Conservation (phyloP, 495 filamentous ascomycete genomes). For the Gamarada debralockiae region DNA sequence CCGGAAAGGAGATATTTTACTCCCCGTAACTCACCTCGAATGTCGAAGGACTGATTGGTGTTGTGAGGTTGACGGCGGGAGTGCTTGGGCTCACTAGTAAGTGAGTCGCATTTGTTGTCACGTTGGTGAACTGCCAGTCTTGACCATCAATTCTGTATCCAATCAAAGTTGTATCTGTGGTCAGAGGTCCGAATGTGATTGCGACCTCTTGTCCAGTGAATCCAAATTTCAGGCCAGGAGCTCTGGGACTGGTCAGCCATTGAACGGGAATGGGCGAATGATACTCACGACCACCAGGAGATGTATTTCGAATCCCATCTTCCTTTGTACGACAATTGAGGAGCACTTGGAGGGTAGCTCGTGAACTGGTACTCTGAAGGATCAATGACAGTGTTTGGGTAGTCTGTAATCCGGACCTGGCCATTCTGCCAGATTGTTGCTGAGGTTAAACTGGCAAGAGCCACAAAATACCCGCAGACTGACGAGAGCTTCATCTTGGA, state of each 20-base stretch:
- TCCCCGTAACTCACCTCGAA: too few relatives aligned
- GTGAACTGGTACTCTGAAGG: constrained; percentile 32
- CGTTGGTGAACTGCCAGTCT: constrained; percentile 66
- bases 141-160: constrained; percentile 59
- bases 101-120: constrained; percentile 57
- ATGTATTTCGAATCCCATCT: constrained; percentile 64
- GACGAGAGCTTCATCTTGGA: constrained; percentile 17
- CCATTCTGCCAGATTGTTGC: constrained; percentile 62
- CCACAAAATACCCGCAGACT: not conserved
- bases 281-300: constrained; percentile 59
- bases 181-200: constrained; percentile 57
- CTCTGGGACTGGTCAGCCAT: constrained; percentile 26
- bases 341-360: constrained; percentile 50
- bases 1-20: too few relatives aligned
- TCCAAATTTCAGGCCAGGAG: constrained; percentile 59
- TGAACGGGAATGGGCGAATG: not conserved
- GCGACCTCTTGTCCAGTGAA: constrained; percentile 63
- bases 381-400: constrained; percentile 44
- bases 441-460: constrained; percentile 13
- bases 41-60: constrained; percentile 36
- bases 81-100: constrained; percentile 48
- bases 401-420: constrained; percentile 44
- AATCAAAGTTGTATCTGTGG: constrained; percentile 50
- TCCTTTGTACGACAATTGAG: constrained; percentile 65
- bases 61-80: constrained; percentile 35